phyloP scores from a whole-genome alignment of 305 asterid species.

The Fraxinus latifolia region DNA sequence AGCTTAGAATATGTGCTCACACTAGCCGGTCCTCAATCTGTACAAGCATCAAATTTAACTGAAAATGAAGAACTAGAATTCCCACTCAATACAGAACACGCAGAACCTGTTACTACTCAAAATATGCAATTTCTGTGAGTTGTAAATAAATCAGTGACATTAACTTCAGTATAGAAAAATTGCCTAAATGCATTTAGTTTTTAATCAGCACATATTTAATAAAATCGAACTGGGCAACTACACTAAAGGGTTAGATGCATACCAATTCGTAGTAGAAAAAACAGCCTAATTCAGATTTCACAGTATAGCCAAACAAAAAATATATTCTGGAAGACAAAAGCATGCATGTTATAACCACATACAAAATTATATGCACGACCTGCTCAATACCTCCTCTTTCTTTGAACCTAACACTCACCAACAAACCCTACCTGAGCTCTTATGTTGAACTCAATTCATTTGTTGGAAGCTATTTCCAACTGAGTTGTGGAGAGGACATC shows the following conservation, averaged over 20 bases:
- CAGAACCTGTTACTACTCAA: neutral
- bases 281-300: neutral
- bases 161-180: neutral
- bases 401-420: neutral
- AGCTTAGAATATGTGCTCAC: neutral
- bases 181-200: neutral
- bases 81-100: neutral
- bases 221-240: neutral
- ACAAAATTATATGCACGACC: neutral
- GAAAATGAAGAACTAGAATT: neutral
- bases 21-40: neutral
- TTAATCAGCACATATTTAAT: neutral
- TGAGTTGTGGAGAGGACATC: slow-evolving; percentile 10
- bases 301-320: neutral
- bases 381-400: neutral
- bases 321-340: neutral
- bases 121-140: neutral
- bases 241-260: neutral
- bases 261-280: neutral
- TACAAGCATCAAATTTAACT: slow-evolving; percentile 1
- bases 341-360: neutral
- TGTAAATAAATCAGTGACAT: neutral
- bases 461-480: slow-evolving; percentile 8
- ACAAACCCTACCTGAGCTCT: neutral
- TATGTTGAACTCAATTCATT: slow-evolving; percentile 6